Evolutionary conservation across 768 basidiomycete genomes (phyloP).

Genomic region (Phallus indusiatus): DNA sequence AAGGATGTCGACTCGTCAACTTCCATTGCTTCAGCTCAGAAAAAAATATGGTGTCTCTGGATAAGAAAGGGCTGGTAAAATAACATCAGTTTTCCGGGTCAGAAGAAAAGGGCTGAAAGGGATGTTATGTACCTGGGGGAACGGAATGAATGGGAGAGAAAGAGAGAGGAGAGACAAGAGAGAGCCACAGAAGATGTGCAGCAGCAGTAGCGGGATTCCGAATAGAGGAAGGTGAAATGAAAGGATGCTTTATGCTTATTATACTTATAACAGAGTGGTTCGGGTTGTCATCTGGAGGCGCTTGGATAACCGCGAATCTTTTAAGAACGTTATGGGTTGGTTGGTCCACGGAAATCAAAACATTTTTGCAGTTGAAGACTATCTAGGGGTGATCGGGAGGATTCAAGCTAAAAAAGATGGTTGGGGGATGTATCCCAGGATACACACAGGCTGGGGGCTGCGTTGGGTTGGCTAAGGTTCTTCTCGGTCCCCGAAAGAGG

Average conservation of each 20-base stretch:
- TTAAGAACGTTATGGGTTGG: background rate
- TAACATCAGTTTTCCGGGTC: background rate
- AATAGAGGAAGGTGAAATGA: background rate
- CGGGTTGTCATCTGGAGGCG: background rate
- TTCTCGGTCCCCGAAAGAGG: background rate
- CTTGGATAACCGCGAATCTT: slow-evolving; percentile 9
- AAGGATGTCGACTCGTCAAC: slow-evolving; percentile 6
- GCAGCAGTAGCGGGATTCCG: background rate
- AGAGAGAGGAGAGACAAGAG: background rate
- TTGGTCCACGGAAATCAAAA: slow-evolving; percentile 7
- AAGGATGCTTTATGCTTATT: background rate
- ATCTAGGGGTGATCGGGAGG: slow-evolving; percentile 8
- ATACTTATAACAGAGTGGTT: slow-evolving; percentile 4
- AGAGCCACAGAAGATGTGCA: background rate
- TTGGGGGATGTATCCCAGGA: background rate
- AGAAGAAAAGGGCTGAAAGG: background rate
- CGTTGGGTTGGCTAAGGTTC: background rate
- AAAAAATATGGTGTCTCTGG: slow-evolving; percentile 1
- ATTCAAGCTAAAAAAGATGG: background rate
- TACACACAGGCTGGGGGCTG: background rate
- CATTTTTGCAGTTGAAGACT: background rate
- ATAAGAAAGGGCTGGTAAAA: background rate
- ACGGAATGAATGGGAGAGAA: background rate
- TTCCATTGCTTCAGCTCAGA: background rate
- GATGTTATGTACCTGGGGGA: background rate